Conservation (phyloP, 495 filamentous ascomycete species). For the Cryomyces minteri region DNA sequence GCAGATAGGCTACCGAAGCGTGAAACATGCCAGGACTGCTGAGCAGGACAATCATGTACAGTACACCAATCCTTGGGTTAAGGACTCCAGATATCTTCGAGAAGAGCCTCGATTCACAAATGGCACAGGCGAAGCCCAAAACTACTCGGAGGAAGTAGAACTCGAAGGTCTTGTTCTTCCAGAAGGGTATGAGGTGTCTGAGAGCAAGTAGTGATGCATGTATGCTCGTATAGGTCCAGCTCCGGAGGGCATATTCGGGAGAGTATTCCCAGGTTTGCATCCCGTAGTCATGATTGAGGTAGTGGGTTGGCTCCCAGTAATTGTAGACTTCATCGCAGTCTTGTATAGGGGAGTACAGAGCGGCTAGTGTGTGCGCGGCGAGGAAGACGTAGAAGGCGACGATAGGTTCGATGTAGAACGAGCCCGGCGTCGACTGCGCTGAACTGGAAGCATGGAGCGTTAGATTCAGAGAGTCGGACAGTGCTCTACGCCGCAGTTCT, state of each 20-base stretch:
- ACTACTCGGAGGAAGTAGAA: slow-evolving; percentile 73
- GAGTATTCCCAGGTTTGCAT: slow-evolving; percentile 99
- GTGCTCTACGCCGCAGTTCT: too few relatives aligned
- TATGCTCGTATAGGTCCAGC: slow-evolving; percentile 82
- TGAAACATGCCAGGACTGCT: slow-evolving; percentile 88
- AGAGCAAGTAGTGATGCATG: slow-evolving; percentile 57
- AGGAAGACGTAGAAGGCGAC: slow-evolving; percentile 63
- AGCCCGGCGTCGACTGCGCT: neutral
- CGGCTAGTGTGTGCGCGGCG: slow-evolving; percentile 51
- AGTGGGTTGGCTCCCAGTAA: slow-evolving; percentile 97
- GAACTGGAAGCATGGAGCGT: neutral
- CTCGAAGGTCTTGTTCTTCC: slow-evolving; percentile 39
- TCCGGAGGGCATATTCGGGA: slow-evolving; percentile 84
- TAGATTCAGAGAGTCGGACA: too few relatives aligned
- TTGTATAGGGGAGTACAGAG: slow-evolving; percentile 78
- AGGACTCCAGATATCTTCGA: slow-evolving; percentile 51
- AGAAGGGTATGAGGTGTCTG: slow-evolving; percentile 39
- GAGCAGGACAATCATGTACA: slow-evolving; percentile 59
- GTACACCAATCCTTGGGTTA: slow-evolving; percentile 60
- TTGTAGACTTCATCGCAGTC: slow-evolving; percentile 99
- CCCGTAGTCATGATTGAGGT: slow-evolving; percentile 80
- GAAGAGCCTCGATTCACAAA: slow-evolving; percentile 68
- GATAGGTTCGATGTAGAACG: slow-evolving; percentile 38
- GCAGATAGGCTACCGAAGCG: slow-evolving; percentile 69
- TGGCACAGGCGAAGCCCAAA: slow-evolving; percentile 57